Evolutionary conservation across 331 rosid species (phyloP).

Genomic region (Telfairia occidentalis): DNA sequence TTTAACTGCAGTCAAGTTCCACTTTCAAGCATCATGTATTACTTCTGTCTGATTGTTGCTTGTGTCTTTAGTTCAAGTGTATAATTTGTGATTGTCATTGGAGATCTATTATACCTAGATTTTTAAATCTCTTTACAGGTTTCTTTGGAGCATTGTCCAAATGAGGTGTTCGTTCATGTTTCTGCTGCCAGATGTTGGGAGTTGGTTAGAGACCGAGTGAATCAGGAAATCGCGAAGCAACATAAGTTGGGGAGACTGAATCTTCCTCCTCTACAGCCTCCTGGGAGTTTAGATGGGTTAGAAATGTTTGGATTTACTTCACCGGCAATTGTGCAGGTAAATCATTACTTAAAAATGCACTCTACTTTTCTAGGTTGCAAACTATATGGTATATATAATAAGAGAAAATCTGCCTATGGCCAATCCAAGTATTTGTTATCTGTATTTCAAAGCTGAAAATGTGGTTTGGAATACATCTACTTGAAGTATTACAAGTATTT

Average conservation of each 20-base stretch:
- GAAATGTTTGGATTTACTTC: conserved; percentile 99
- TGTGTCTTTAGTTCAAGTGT: not conserved
- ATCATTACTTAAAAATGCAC: not conserved
- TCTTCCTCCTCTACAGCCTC: conserved; percentile 98
- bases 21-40: not conserved
- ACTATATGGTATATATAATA: not conserved
- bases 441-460: not conserved
- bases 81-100: not conserved
- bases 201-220: conserved; percentile 84
- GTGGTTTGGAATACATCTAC: not conserved
- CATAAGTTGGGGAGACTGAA: conserved; percentile 61
- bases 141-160: conserved; percentile 61
- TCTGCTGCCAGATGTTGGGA: conserved; percentile 85
- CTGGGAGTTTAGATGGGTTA: conserved; percentile 92
- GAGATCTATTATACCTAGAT: not conserved
- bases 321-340: conserved; percentile 94
- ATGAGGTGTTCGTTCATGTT: conserved; percentile 71
- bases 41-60: conserved; percentile 1
- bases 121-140: conserved; percentile 31
- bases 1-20: conserved; percentile 4
- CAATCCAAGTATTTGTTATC: not conserved
- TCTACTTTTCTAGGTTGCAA: not conserved
- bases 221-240: conserved; percentile 81
- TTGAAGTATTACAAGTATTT: not conserved
- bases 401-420: not conserved